Evolutionary conservation across 2,329 filamentous ascomycete genomes (phyloP), one percentile per base, ranked within the genome.

Genomic region (Pseudonectria foliicola): DNA sequence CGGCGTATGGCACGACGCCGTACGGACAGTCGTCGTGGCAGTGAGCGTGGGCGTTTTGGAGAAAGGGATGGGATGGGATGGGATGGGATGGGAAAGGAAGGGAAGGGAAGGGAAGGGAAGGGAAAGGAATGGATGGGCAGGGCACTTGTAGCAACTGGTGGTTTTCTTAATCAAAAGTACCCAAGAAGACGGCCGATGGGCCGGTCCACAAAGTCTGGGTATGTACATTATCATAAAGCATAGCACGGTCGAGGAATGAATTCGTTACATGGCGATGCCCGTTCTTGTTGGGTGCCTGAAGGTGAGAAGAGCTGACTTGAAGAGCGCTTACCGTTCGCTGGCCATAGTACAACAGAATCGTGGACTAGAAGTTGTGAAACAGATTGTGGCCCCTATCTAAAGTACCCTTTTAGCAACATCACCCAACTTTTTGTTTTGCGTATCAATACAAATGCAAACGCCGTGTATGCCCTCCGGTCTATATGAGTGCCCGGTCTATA

Each of bases 1-100:
- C 76, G 11, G 82, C 82, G 4, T 80, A 82, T 2, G 85, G 73
- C 38, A 83, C 58, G 29, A 61, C 60, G 18, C 64, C 67, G 26
- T 70, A 71, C 12, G 70, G 71, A n/a, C 62, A 67, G 38, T 61
- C 60, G 29, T 64, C 67, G 24, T 75, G 70, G 70, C 67, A 64
- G 53, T 69, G 46, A 48, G 36, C 13, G 26, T 31, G 27, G 42
- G 49, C 48, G 47, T 49, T 54, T 50, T 32, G n/a, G n/a, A n/a
- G n/a, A n/a, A n/a, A n/a, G n/a, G n/a, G n/a, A n/a, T n/a, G n/a
- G n/a, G n/a, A n/a, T n/a, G n/a, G n/a, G n/a, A n/a, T n/a, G n/a
- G n/a, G n/a, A 47, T 46, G 49, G 42, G 38, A 31, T 41, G 29
- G 37, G 35, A 42, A 18, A 35, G 35, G 37, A n/a, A n/a, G n/a